Base-by-base conservation (phyloP, 148 eudicot genomes). In the Silene conica region DNA sequence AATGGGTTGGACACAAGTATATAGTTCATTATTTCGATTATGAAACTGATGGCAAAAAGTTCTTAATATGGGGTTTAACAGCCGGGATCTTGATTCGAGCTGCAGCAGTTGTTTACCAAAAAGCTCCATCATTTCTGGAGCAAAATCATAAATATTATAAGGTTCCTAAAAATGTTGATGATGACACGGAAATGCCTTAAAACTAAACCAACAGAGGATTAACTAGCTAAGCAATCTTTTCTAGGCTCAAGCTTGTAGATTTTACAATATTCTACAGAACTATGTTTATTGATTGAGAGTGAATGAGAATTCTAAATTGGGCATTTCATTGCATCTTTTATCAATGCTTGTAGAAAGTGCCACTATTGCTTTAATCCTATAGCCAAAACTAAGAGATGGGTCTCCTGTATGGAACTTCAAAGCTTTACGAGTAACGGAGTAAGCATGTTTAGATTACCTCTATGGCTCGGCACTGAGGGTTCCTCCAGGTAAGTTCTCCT, bases 1-100 rank as follows among this genome's bases (percentile, higher is more conserved):
- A 90, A 69, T 95, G 96, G 96, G 79, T 87, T 87, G 99, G 97
- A 22, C 80, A 80, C 77, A 90, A 90, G 80, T 87, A 87, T 64
- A 74, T 92, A 82, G 52, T 92, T 72, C 97, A 95, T 83, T 90
- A 28, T 77, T 95, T 95, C 43, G 90, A 92, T 69, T 89, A 83
- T 54, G 83, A 90, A 84, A 74, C 83, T 12, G 84, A 81, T 28
- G 63, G 71, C 43, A 82, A 85, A 76, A 88, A 86, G 75, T 87
- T 82, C 63, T 22, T 89, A 72, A 92, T 95, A 80, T 92, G 93
- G 92, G 99, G 94, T 67, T 76, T 95, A 79, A 95, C 99, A 34
- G 97, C 99, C 62, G 91, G 89, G 54, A 86, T 95, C 70, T 80
- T 95, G 88, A 95, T 92, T 75, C 85, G 87, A 70, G 96, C 91